A percentile compares a stretch with the other conserved stretches of the same genome.
Evolutionary conservation across 2,329 filamentous ascomycete genomes (phyloP).

Genomic region (Penicillium sp.): DNA sequence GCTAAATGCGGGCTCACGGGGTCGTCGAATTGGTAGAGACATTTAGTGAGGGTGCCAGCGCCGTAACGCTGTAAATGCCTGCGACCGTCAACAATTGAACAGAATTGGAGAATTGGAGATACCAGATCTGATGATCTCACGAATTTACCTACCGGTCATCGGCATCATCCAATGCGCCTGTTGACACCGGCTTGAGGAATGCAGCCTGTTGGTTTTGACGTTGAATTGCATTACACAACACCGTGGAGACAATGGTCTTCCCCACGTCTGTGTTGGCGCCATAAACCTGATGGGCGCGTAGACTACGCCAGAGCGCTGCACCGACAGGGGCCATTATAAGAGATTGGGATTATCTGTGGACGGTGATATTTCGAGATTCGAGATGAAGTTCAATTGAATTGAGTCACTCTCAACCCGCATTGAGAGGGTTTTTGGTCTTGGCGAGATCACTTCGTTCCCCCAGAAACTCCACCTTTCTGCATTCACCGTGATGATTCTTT

Average conservation of each 20-base stretch:
- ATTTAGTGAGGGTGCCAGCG: constrained; percentile 56
- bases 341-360: neutral
- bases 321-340: constrained; percentile 51
- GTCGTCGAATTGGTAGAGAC: constrained; percentile 69
- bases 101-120: constrained; percentile 1
- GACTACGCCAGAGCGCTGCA: constrained; percentile 64
- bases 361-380: neutral
- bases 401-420: constrained; percentile 2
- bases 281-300: constrained; percentile 72
- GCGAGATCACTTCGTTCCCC: constrained; percentile 6
- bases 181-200: constrained; percentile 81
- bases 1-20: constrained; percentile 78
- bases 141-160: constrained; percentile 60
- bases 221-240: constrained; percentile 64
- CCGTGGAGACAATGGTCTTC: constrained; percentile 76
- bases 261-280: constrained; percentile 83
- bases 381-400: constrained; percentile 14
- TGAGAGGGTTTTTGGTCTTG: neutral
- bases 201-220: constrained; percentile 51
- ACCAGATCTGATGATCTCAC: too few species aligned
- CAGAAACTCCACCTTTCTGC: constrained; percentile 1
- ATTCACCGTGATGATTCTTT: neutral
- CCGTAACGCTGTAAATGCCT: constrained; percentile 66
- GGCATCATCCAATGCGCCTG: constrained; percentile 66
- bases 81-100: constrained; percentile 2